Evolutionary conservation across 768 basidiomycete species (phyloP), one percentile per base, ranked within the genome.

Genomic region (Leccinum pellstonianum): DNA sequence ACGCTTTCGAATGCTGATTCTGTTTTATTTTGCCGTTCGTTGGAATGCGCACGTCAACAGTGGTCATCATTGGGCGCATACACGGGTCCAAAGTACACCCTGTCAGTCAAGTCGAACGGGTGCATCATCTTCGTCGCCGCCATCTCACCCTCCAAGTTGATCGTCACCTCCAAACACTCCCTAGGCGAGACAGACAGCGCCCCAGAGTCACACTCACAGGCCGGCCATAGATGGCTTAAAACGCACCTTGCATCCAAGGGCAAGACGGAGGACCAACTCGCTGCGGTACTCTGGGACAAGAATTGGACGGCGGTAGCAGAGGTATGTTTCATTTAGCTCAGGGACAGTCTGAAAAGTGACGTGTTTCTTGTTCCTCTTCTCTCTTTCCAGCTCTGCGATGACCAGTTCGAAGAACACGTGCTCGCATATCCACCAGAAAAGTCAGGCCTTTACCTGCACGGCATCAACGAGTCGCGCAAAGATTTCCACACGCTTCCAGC

Each of bases 51-150:
- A 3, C 11, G 19, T 46, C 43, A 55, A 27, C 58, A 96, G 93
- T 97, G 95, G 94, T 69, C 77, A 1, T 79, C 86, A 2, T 76
- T 97, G 38, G 81, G 88, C 62, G 69, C 75, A 4, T 82, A 92
- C 60, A 95, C 93, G 0, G 76, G 79, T 3, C 76, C 88, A 0
- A 90, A 93, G 0, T 98, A 97, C 68, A 85, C 86, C 17, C 79
- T 98, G 8, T 93, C 95, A 0, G 80, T 95, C 54, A 99, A 98
- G 71, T 93, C 93, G 0, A 98, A 98, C 62, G 96, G 95, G 8
- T 98, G 96, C 73, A 92, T 98, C 74, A 95, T 99, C 67, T 93
- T 98, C 75, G 87, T 98, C 66, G 89, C 88, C 0, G 90, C 95
- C 0, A 81, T 98, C 14, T 87, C 89, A 0, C 81, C 87, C 0